Evolutionary conservation across 306 rosid species (phyloP).

Genomic region (Quercus parvula): DNA sequence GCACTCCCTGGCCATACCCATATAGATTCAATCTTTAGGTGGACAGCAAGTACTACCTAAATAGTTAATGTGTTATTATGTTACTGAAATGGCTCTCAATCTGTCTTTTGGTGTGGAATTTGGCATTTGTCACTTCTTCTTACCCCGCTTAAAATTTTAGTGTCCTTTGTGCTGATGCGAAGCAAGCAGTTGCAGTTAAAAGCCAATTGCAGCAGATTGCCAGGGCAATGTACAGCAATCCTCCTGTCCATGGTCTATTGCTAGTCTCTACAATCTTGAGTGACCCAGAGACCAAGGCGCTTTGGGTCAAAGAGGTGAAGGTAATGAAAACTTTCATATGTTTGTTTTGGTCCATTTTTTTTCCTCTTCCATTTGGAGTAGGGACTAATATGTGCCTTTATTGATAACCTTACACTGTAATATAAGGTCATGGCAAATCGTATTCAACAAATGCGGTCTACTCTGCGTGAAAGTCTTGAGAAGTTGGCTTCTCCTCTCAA

Average conservation of each 20-base stretch:
- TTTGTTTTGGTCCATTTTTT: neutral
- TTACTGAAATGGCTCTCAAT: neutral
- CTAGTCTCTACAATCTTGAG: constrained; percentile 35
- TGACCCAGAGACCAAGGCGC: constrained; percentile 20
- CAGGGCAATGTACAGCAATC: constrained; percentile 37
- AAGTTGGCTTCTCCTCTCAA: constrained; percentile 26
- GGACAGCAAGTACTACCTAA: neutral
- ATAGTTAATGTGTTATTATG: neutral
- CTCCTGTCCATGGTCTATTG: constrained; percentile 35
- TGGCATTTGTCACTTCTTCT: neutral
- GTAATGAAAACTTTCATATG: constrained; percentile 1
- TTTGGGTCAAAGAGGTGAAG: constrained; percentile 38
- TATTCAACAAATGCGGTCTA: constrained; percentile 19
- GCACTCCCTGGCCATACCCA: neutral
- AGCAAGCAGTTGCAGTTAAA: constrained; percentile 30
- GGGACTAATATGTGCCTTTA: neutral
- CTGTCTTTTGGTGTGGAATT: neutral
- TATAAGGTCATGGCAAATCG: constrained; percentile 30
- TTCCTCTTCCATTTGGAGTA: neutral
- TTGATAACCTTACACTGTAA: neutral
- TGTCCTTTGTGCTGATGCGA: constrained; percentile 25
- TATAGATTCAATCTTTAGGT: neutral
- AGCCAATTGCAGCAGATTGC: constrained; percentile 36
- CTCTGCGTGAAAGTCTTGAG: constrained; percentile 30
- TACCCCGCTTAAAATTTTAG: constrained; percentile 6